Percentiles rank a stretch among this genome's conserved stretches.
phyloP scores from a whole-genome alignment of 2,329 filamentous ascomycete species.

The Cladophialophora immunda region DNA sequence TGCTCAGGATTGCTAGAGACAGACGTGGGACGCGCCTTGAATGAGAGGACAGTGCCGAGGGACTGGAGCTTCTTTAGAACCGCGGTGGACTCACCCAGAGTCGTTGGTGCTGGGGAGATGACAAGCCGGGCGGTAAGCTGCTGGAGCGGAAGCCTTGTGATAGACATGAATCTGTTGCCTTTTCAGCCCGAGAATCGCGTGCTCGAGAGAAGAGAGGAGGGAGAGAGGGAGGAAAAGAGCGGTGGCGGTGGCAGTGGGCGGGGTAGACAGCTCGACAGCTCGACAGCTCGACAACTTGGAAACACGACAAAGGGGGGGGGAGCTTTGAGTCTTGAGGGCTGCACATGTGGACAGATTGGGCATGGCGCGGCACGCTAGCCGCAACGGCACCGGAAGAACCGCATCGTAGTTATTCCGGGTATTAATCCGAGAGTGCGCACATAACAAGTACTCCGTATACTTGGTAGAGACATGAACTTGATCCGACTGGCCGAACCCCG shows the following conservation, averaged over 20 bases:
- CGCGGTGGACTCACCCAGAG: slow-evolving; percentile 36
- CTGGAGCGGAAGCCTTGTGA: slow-evolving; percentile 23
- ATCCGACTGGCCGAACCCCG: too few species aligned
- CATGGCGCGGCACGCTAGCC: not conserved
- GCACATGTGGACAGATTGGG: not conserved
- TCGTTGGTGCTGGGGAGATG: slow-evolving; percentile 34
- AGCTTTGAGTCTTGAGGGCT: not conserved
- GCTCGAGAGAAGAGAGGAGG: slow-evolving; percentile 2
- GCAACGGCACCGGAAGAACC: too few species aligned
- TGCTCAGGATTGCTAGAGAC: not conserved
- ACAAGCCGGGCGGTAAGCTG: slow-evolving; percentile 28
- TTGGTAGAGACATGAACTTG: too few species aligned
- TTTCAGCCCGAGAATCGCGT: not conserved
- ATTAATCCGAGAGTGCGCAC: too few species aligned
- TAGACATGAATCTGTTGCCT: slow-evolving; percentile 12
- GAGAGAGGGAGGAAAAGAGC: slow-evolving; percentile 9
- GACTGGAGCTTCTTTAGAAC: slow-evolving; percentile 36
- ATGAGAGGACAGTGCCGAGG: slow-evolving; percentile 32
- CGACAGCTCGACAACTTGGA: too few species aligned
- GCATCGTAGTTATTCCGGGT: too few species aligned
- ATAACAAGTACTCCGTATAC: too few species aligned
- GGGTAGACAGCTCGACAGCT: not conserved
- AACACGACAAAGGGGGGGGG: not conserved
- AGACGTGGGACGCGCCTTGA: slow-evolving; percentile 7
- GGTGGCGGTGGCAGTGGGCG: not conserved